Conservation (phyloP, 1,139 yeast species). For the Suhomyces kunorum region DNA sequence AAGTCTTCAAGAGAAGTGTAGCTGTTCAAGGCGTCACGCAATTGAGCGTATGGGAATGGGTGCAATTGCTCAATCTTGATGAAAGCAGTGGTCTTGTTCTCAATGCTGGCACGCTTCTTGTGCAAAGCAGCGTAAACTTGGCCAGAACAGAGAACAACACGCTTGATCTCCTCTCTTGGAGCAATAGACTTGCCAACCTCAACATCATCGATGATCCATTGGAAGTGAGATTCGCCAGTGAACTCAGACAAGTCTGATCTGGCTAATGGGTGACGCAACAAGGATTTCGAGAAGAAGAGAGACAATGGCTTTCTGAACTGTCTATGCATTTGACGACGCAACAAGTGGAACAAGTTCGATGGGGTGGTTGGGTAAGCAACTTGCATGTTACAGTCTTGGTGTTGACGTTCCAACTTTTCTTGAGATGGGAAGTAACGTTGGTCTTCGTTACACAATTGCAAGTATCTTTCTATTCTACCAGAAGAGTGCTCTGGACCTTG, state of each 20-base stretch:
- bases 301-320: slow-evolving; percentile 97
- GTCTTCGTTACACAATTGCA: slow-evolving; percentile 95
- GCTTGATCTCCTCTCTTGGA: slow-evolving; percentile 81
- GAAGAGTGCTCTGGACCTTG: slow-evolving; percentile 99
- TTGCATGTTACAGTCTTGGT: slow-evolving; percentile 98
- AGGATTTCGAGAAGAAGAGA: slow-evolving; percentile 86
- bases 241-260: slow-evolving; percentile 82
- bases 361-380: slow-evolving; percentile 98
- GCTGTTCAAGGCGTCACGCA: slow-evolving; percentile 77
- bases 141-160: slow-evolving; percentile 82
- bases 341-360: slow-evolving; percentile 91
- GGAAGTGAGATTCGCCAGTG: slow-evolving; percentile 89
- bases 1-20: slow-evolving; percentile 86
- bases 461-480: slow-evolving; percentile 95
- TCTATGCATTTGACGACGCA: slow-evolving; percentile 99
- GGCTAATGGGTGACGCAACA: slow-evolving; percentile 97
- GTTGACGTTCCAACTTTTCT: slow-evolving; percentile 92
- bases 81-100: slow-evolving; percentile 82
- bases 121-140: slow-evolving; percentile 93
- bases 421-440: slow-evolving; percentile 89
- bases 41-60: slow-evolving; percentile 98
- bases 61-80: slow-evolving; percentile 91
- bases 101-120: slow-evolving; percentile 79
- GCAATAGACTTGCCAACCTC: slow-evolving; percentile 78
- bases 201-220: slow-evolving; percentile 92